These are phyloP conservation scores for Ogataea salicorniae DNA, from an alignment of 805 yeast genomes.

Conservation along the genomic window DNA sequence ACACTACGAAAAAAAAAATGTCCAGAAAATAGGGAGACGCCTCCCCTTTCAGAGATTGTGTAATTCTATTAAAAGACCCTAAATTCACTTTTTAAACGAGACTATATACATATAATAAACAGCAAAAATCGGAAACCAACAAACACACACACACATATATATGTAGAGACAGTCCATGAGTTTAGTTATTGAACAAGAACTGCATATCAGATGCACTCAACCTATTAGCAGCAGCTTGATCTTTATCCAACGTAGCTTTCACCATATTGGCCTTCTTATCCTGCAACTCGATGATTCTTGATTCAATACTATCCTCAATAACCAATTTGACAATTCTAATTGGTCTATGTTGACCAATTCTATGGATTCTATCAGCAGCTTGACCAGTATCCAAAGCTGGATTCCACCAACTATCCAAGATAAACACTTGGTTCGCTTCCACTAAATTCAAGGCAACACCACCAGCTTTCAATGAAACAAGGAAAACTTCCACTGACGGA, in stretches of 20 bases:
- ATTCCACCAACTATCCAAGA: conserved; percentile 99
- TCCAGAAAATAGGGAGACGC: no score
- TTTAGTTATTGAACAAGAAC: conserved; percentile 79
- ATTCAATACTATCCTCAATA: conserved; percentile 94
- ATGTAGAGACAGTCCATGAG: neutral
- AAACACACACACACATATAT: neutral
- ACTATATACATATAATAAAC: neutral
- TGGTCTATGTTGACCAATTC: conserved; percentile 95
- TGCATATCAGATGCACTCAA: conserved; percentile 93
- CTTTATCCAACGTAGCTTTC: conserved; percentile 90
- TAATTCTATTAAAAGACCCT: no score
- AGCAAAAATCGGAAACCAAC: neutral
- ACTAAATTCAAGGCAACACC: conserved; percentile 96
- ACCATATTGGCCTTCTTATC: conserved; percentile 98
- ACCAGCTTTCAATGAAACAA: conserved; percentile 95
- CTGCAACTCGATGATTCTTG: conserved; percentile 91
- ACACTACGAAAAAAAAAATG: no score
- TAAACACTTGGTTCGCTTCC: conserved; percentile 94
- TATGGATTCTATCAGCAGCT: conserved; percentile 94
- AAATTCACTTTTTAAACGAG: no score
- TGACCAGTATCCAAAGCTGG: conserved; percentile 96
- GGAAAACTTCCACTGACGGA: conserved; percentile 85
- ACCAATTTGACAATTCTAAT: conserved; percentile 88
- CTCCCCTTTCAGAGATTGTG: neutral
- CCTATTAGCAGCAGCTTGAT: conserved; percentile 82